phyloP scores from a whole-genome alignment of 371 early-diverging fungal species.

The Batkoa obscura region DNA sequence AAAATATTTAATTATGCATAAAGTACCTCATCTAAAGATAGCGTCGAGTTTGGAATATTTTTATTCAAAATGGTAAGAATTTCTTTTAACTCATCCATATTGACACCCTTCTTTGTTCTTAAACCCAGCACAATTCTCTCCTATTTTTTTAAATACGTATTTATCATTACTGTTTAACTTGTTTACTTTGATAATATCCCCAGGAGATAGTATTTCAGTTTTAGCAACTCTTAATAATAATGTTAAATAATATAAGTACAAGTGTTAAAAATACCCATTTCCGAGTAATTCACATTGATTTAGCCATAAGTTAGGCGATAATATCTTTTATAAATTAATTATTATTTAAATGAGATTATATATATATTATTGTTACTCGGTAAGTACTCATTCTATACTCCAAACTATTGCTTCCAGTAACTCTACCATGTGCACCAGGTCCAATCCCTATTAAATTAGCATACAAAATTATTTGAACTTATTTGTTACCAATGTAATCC shows the following conservation, averaged over 20 bases:
- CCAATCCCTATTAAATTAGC: conserved; percentile 24
- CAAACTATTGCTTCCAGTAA: conserved; percentile 11
- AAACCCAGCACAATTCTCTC: conserved; percentile 41
- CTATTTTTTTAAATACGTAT: conserved; percentile 7
- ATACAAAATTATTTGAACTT: not conserved
- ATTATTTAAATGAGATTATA: not conserved
- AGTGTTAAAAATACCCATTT: conserved; percentile 25
- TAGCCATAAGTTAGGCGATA: conserved; percentile 29
- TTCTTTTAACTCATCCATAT: not conserved
- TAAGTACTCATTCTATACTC: conserved; percentile 22
- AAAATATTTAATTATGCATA: not conserved
- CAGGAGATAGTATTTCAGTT: not conserved
- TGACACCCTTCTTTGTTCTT: conserved; percentile 31
- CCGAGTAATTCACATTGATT: conserved; percentile 24
- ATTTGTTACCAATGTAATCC: conserved; percentile 39
- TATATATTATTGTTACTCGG: conserved; percentile 15
- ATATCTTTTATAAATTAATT: conserved; percentile 13
- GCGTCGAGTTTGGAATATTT: not conserved
- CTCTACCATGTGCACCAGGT: conserved; percentile 63
- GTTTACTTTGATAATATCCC: not conserved
- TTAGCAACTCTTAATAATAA: not conserved
- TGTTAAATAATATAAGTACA: not conserved
- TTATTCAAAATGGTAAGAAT: no score
- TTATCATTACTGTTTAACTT: not conserved
- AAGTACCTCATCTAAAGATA: conserved; percentile 11